phyloP scores from a whole-genome alignment of 805 yeast genomes.

The Candida quercuum region DNA sequence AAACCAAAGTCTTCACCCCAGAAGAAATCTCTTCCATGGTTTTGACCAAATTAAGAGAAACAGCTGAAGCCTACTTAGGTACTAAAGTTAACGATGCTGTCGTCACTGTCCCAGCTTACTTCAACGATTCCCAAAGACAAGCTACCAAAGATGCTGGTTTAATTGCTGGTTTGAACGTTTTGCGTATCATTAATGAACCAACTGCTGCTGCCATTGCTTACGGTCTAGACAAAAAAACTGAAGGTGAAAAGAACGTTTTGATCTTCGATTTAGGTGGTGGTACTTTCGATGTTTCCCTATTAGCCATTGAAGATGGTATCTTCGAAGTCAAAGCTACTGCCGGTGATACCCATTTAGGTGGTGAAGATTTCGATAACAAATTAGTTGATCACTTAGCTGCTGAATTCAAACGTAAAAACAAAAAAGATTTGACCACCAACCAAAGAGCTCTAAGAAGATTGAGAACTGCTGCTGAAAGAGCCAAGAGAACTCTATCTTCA shows the following conservation, averaged over 20 bases:
- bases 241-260: slow-evolving; percentile 78
- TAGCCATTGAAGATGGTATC: slow-evolving; percentile 91
- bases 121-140: slow-evolving; percentile 17
- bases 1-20: slow-evolving; percentile 81
- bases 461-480: slow-evolving; percentile 97
- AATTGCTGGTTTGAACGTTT: slow-evolving; percentile 14
- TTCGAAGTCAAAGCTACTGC: slow-evolving; percentile 90
- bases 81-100: slow-evolving; percentile 13
- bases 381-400: slow-evolving; percentile 85
- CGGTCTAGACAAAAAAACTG: slow-evolving; percentile 76
- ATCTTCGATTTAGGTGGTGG: slow-evolving; percentile 97
- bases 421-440: slow-evolving; percentile 85
- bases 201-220: slow-evolving; percentile 96
- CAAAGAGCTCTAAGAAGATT: slow-evolving; percentile 97
- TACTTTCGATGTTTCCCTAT: slow-evolving; percentile 91
- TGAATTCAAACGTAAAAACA: slow-evolving; percentile 95
- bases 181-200: slow-evolving; percentile 16
- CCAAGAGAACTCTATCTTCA: slow-evolving; percentile 94
- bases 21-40: slow-evolving; percentile 95
- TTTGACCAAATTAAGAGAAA: slow-evolving; percentile 74
- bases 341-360: slow-evolving; percentile 25
- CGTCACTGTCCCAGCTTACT: slow-evolving; percentile 15
- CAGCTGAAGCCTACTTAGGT: slow-evolving; percentile 14
- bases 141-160: slow-evolving; percentile 17
- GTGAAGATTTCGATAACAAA: slow-evolving; percentile 93